These are phyloP conservation scores for Podila verticillata DNA, from an alignment of 192 early-diverging fungal genomes.

Conservation along the genomic window DNA sequence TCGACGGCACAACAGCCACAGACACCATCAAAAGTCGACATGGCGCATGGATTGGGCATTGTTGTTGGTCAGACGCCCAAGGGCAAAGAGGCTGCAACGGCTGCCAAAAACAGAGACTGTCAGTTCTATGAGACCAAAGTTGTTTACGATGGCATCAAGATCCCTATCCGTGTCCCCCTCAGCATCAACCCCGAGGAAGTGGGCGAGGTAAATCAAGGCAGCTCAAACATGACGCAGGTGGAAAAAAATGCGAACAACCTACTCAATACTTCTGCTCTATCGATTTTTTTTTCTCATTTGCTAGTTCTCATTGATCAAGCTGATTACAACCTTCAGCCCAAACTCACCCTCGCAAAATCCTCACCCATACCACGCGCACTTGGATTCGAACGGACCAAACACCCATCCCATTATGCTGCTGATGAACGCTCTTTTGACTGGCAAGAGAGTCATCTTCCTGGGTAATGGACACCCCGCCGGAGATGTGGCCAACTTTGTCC, in stretches of 20 bases:
- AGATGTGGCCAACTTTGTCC: slow-evolving; percentile 92
- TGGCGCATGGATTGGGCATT: slow-evolving; percentile 50
- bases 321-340: slow-evolving; percentile 81
- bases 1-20: slow-evolving; percentile 6
- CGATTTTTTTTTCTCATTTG: not conserved
- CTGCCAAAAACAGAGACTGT: slow-evolving; percentile 79
- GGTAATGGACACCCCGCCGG: slow-evolving; percentile 90
- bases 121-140: slow-evolving; percentile 89
- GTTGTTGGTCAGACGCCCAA: slow-evolving; percentile 34
- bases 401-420: slow-evolving; percentile 91
- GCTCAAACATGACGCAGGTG: not conserved
- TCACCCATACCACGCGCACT: slow-evolving; percentile 83
- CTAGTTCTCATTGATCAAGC: slow-evolving; percentile 84
- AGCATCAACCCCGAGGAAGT: slow-evolving; percentile 90
- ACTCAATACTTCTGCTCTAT: not conserved
- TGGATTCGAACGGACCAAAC: slow-evolving; percentile 84
- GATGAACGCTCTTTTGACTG: slow-evolving; percentile 91
- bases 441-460: slow-evolving; percentile 92
- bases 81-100: slow-evolving; percentile 7
- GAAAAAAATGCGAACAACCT: not conserved
- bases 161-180: slow-evolving; percentile 89
- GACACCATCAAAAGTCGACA: slow-evolving; percentile 22
- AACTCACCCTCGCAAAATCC: slow-evolving; percentile 53
- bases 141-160: slow-evolving; percentile 84
- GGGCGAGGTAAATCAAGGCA: slow-evolving; percentile 72